A percentile compares a stretch with the other conserved stretches of the same genome.
Conservation (phyloP, 139 green algal species). For the Asterochloris sp. region DNA sequence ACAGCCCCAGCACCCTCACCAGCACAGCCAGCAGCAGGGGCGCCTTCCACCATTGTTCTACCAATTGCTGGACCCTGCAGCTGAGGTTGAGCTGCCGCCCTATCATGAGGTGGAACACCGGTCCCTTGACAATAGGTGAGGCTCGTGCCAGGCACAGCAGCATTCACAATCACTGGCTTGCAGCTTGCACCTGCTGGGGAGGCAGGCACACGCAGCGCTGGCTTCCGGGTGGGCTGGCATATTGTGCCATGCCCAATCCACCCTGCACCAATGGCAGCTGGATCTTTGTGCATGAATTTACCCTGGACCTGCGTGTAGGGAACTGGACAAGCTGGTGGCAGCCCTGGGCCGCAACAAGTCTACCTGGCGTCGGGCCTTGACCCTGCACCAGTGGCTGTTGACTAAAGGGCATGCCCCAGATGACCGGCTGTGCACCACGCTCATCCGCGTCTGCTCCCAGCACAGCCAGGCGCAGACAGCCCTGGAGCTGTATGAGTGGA, state of each 20-base stretch:
- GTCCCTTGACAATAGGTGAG: background rate
- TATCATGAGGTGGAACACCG: constrained; percentile 10
- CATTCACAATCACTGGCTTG: no score
- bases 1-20: background rate
- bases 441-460: constrained; percentile 75
- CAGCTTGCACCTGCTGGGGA: no score
- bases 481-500: constrained; percentile 85
- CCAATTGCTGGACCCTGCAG: constrained; percentile 39
- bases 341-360: constrained; percentile 60
- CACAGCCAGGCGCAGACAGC: constrained; percentile 67
- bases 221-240: no score
- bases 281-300: no score
- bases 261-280: no score
- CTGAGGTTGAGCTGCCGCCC: constrained; percentile 41
- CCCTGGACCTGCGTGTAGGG: constrained; percentile 9
- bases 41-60: constrained; percentile 43
- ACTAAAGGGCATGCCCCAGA: constrained; percentile 58
- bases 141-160: no score
- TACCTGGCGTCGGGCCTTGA: constrained; percentile 62
- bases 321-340: constrained; percentile 82
- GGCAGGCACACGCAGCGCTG: no score
- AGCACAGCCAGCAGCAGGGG: background rate
- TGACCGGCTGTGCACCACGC: constrained; percentile 79
- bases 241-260: no score
- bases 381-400: constrained; percentile 65